phyloP scores from a whole-genome alignment of 495 filamentous ascomycete species.

The Penicillium taxi region DNA sequence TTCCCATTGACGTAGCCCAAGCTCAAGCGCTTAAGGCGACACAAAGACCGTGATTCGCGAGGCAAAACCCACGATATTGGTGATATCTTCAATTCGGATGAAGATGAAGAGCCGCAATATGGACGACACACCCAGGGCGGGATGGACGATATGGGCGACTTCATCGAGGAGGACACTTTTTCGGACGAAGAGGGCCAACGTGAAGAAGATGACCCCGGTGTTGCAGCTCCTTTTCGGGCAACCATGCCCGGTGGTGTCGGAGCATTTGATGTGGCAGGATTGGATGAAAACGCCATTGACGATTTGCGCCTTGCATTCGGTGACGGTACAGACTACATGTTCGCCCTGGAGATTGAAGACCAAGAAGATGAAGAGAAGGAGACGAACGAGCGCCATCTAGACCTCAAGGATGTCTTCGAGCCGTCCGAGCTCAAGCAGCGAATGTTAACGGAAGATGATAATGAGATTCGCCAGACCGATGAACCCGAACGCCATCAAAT shows the following conservation, averaged over 20 bases:
- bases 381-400: constrained; percentile 63
- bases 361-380: constrained; percentile 59
- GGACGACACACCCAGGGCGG: constrained; percentile 45
- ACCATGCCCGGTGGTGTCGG: constrained; percentile 49
- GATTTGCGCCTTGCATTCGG: constrained; percentile 96
- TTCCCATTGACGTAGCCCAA: constrained; percentile 70
- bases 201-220: constrained; percentile 78
- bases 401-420: constrained; percentile 96
- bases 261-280: constrained; percentile 58
- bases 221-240: constrained; percentile 61
- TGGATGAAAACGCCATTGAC: constrained; percentile 85
- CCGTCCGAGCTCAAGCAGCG: constrained; percentile 87
- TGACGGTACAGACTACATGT: constrained; percentile 88
- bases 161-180: constrained; percentile 92
- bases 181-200: constrained; percentile 76
- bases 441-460: constrained; percentile 92
- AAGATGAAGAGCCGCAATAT: constrained; percentile 70
- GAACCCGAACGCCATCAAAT: constrained; percentile 93
- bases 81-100: constrained; percentile 86
- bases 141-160: constrained; percentile 89
- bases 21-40: constrained; percentile 92
- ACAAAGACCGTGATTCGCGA: constrained; percentile 58
- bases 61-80: constrained; percentile 63
- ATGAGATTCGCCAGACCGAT: constrained; percentile 75
- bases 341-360: constrained; percentile 80